Conservation (phyloP, 345 rosid genomes). For the Punica granatum region DNA sequence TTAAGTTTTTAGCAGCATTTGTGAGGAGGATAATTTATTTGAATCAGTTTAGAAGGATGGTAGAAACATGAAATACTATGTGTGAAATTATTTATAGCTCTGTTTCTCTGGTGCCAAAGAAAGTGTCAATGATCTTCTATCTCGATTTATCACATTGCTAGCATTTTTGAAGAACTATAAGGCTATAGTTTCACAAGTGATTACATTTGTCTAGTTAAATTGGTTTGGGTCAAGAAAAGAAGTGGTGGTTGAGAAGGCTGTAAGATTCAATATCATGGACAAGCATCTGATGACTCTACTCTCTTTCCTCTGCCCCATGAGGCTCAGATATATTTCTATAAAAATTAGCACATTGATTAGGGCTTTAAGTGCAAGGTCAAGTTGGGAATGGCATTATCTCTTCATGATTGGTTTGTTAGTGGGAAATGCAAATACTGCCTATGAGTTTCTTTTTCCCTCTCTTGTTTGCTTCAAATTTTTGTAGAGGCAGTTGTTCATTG, state of each 20-base stretch:
- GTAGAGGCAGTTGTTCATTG: not conserved
- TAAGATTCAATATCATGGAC: too few species aligned
- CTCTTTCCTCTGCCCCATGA: too few species aligned
- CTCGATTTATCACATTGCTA: not conserved
- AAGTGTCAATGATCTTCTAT: not conserved
- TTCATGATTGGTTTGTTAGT: too few species aligned
- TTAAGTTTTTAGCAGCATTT: not conserved
- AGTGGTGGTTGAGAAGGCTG: too few species aligned
- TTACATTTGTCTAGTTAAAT: not conserved
- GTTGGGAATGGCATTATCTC: too few species aligned
- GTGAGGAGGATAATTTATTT: not conserved
- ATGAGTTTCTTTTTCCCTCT: not conserved
- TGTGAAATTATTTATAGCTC: not conserved
- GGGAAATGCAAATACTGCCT: not conserved
- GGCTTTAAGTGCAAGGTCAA: too few species aligned
- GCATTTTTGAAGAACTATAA: not conserved
- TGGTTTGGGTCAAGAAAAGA: too few species aligned
- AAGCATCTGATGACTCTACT: too few species aligned
- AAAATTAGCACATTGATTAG: too few species aligned
- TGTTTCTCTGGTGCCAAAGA: not conserved
- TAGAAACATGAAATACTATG: not conserved
- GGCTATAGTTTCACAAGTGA: not conserved
- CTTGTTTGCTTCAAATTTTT: not conserved
- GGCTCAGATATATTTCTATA: too few species aligned
- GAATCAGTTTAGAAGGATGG: not conserved